These are phyloP conservation scores for Daldinia sp. DNA, from an alignment of 2,329 filamentous ascomycete genomes.

Conservation along the genomic window DNA sequence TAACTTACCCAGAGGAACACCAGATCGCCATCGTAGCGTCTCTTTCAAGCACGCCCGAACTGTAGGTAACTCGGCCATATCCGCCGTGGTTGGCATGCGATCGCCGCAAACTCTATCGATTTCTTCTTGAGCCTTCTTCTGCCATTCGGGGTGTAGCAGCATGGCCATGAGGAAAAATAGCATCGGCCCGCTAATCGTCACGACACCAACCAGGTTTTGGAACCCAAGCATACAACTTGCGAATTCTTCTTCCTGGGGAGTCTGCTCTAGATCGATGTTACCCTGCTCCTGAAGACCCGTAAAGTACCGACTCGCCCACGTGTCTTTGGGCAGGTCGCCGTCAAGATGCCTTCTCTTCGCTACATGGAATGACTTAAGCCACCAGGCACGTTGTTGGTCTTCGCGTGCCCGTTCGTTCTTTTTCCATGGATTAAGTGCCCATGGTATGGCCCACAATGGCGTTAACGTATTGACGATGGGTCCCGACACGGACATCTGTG, in stretches of 20 bases:
- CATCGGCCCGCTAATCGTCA: conserved; percentile 58
- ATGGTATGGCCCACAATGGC: conserved; percentile 57
- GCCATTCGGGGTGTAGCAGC: conserved; percentile 61
- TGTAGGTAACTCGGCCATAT: conserved; percentile 60
- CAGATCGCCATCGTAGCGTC: conserved; percentile 65
- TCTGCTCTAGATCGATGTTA: conserved; percentile 52
- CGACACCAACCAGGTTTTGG: conserved; percentile 59
- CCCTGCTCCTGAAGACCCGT: conserved; percentile 52
- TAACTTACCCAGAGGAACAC: conserved; percentile 58
- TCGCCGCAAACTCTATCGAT: conserved; percentile 64
- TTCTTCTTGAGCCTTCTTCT: conserved; percentile 63
- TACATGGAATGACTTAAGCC: conserved; percentile 53
- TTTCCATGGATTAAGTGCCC: conserved; percentile 58
- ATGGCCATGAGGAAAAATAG: conserved; percentile 63
- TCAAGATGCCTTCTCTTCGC: conserved; percentile 52
- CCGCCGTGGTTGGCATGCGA: conserved; percentile 59
- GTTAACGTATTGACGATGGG: conserved; percentile 60
- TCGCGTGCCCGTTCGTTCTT: conserved; percentile 55
- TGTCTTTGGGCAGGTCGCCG: conserved; percentile 54
- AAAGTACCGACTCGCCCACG: conserved; percentile 60
- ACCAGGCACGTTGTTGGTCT: conserved; percentile 55
- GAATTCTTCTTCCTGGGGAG: conserved; percentile 54
- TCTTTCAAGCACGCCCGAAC: conserved; percentile 66
- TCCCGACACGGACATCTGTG: conserved; percentile 61
- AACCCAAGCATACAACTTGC: conserved; percentile 62